A percentile compares a stretch with the other conserved stretches of the same genome.
Conservation (phyloP, 139 green algal species). For the Asterochloris sp. region DNA sequence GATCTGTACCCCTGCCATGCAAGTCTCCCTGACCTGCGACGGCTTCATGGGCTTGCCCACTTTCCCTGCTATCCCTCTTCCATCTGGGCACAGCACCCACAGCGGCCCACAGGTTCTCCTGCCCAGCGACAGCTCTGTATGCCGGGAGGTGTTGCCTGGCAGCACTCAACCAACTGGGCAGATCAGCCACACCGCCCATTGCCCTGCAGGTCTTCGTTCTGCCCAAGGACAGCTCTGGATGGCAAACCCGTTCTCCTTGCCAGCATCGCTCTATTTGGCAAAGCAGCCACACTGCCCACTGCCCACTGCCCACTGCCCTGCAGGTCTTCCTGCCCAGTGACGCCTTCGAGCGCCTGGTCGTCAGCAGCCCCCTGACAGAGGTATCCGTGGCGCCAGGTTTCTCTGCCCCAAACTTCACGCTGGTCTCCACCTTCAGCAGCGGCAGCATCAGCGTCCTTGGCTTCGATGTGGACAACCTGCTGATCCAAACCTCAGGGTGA, state of each 20-base stretch:
- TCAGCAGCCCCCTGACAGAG: neutral
- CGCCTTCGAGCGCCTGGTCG: neutral
- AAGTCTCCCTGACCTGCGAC: too few species aligned
- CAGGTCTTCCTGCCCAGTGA: neutral
- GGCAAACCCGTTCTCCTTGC: neutral
- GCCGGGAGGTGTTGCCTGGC: neutral
- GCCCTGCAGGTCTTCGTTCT: neutral
- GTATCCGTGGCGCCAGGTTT: conserved; percentile 1
- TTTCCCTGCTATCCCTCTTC: too few species aligned
- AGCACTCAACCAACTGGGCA: neutral
- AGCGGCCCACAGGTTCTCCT: too few species aligned
- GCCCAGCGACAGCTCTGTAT: too few species aligned
- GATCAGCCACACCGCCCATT: neutral
- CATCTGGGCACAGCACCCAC: too few species aligned
- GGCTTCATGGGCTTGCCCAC: too few species aligned
- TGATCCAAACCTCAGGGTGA: conserved; percentile 8
- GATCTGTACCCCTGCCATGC: too few species aligned
- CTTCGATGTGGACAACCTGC: conserved; percentile 4
- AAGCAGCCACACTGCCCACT: neutral
- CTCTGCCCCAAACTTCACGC: neutral
- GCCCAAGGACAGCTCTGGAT: neutral
- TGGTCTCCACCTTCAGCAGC: neutral
- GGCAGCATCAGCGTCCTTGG: conserved; percentile 1
- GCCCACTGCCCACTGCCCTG: neutral
- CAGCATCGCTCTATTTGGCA: too few species aligned